A percentile compares a stretch with the other conserved stretches of the same genome.
phyloP scores from a whole-genome alignment of 352 stramenopile genomes.

The Pythium oligandrum region DNA sequence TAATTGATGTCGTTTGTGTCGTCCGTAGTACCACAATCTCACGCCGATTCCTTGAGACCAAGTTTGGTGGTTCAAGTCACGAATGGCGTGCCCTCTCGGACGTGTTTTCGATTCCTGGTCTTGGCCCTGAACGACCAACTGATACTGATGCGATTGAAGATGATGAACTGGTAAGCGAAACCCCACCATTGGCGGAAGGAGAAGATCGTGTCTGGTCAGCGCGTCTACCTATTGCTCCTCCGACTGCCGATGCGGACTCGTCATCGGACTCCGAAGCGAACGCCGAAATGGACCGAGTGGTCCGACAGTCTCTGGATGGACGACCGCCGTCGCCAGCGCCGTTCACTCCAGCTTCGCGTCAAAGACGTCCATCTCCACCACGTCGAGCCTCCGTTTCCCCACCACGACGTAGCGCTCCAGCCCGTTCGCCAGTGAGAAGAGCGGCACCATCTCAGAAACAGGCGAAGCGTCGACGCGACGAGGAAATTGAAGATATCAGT shows the following conservation, averaged over 20 bases:
- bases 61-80: constrained; percentile 7
- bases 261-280: constrained; percentile 10
- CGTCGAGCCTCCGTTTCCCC: no score
- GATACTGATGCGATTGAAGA: constrained; percentile 14
- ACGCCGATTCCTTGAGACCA: constrained; percentile 16
- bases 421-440: no score
- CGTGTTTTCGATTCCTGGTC: constrained; percentile 6
- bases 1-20: no score
- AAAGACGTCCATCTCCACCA: no score
- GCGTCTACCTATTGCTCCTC: constrained; percentile 17
- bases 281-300: constrained; percentile 18
- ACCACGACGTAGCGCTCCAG: no score
- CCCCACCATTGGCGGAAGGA: constrained; percentile 9
- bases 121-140: constrained; percentile 11
- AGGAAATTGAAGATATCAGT: constrained; percentile 14
- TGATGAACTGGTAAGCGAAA: constrained; percentile 15
- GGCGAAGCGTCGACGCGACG: constrained; percentile 1
- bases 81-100: constrained; percentile 17
- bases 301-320: constrained; percentile 5
- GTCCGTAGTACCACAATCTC: constrained; percentile 13
- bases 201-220: constrained; percentile 24
- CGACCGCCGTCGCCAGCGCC: no score
- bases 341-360: no score
- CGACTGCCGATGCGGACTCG: constrained; percentile 11
- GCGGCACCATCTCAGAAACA: no score